Evolutionary conservation across 768 basidiomycete species (phyloP).

Genomic region (Tylopilus rubrobrunneus): DNA sequence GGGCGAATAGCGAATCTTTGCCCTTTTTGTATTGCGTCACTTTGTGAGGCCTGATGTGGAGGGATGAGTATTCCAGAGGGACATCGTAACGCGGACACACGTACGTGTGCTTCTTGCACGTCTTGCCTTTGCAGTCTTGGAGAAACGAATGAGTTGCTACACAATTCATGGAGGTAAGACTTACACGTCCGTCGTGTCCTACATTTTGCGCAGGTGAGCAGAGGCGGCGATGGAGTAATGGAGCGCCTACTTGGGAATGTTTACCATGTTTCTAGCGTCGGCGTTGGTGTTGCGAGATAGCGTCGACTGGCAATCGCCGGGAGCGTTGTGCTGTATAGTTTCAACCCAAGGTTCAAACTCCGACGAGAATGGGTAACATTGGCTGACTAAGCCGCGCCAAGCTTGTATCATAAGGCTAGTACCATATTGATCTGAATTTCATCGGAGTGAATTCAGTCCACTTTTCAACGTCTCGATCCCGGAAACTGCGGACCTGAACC

Average conservation of each 20-base stretch:
- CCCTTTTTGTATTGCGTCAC: conserved; percentile 99
- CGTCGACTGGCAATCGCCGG: conserved; percentile 25
- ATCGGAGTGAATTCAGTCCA: no score
- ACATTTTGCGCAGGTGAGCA: conserved; percentile 3
- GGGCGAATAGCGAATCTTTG: conserved; percentile 95
- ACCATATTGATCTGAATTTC: no score
- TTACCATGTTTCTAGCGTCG: conserved; percentile 67
- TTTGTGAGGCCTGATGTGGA: conserved; percentile 81
- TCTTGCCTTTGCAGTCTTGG: conserved; percentile 91
- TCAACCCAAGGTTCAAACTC: conserved; percentile 17
- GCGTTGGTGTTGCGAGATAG: conserved; percentile 11
- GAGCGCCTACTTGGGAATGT: conserved; percentile 82
- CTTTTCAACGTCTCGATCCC: no score
- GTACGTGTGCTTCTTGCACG: conserved; percentile 96
- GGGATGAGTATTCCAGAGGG: neutral
- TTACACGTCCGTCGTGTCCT: conserved; percentile 97
- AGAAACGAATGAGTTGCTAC: conserved; percentile 2
- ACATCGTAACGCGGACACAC: conserved; percentile 36
- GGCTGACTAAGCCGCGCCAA: no score
- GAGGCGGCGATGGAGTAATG: conserved; percentile 7
- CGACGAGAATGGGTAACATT: no score
- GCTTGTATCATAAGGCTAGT: no score
- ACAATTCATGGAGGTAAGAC: conserved; percentile 25
- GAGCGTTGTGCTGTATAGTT: conserved; percentile 24
- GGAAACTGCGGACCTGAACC: no score